Evolutionary conservation across 495 filamentous ascomycete genomes (phyloP).

Genomic region (Daldinia concentrica): DNA sequence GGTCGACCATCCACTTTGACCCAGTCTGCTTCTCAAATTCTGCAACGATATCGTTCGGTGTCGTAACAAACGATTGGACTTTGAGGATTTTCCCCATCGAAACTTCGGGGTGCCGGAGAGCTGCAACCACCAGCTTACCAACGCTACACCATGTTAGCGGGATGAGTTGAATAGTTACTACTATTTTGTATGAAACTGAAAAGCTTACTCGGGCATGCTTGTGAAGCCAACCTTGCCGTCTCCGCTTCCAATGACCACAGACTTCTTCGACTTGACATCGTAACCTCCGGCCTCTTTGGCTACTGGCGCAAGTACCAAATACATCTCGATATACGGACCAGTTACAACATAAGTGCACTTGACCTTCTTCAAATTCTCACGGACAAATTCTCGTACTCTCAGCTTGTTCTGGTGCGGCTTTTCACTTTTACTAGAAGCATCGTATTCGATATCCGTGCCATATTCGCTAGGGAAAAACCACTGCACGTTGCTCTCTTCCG

Average conservation of each 20-base stretch:
- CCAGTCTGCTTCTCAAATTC: constrained; percentile 75
- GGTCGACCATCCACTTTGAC: constrained; percentile 61
- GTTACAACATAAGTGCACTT: constrained; percentile 74
- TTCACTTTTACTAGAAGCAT: constrained; percentile 65
- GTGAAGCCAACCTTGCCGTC: constrained; percentile 69
- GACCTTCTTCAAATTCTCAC: constrained; percentile 60
- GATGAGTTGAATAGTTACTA: background rate
- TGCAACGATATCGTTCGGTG: constrained; percentile 66
- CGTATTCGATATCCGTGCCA: constrained; percentile 78
- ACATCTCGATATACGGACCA: constrained; percentile 75
- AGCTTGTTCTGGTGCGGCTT: constrained; percentile 77
- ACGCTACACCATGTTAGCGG: constrained; percentile 57
- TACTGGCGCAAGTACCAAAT: constrained; percentile 55
- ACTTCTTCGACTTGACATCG: constrained; percentile 63
- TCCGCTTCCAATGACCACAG: constrained; percentile 67
- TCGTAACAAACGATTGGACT: constrained; percentile 76
- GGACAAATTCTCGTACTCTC: constrained; percentile 67
- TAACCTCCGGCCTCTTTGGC: constrained; percentile 60
- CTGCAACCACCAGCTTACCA: constrained; percentile 68
- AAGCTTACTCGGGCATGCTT: constrained; percentile 71
- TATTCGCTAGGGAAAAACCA: constrained; percentile 79
- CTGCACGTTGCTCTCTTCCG: constrained; percentile 64
- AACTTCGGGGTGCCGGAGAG: constrained; percentile 63
- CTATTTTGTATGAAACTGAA: background rate
- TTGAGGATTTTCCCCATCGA: constrained; percentile 66